Base-by-base conservation (phyloP, 352 stramenopile species). In the Phytophthora tubulina region DNA sequence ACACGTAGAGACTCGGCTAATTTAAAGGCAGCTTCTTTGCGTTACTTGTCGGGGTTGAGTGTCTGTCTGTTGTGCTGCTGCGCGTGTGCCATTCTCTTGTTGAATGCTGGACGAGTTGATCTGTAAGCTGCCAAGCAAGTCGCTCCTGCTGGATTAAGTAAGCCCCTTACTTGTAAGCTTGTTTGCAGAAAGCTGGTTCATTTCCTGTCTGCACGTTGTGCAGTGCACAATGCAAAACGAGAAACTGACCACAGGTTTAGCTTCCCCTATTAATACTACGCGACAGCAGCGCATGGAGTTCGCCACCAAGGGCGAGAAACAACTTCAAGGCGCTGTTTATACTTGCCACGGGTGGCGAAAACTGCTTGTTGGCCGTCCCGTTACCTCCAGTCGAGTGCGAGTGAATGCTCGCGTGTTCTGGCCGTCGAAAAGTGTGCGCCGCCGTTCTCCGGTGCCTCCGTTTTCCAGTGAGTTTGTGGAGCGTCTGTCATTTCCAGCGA, bases 1-100 rank as follows among this genome's bases (percentile, higher is more conserved):
- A 27, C 39, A 51, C 65, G 58, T 67, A 66, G 52, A 75, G 66
- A 70, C 30, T 64, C 44, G 38, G 72, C 67, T 79, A 73, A 73
- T 48, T 44, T 55, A 60, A 67, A 57, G 67, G 52, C 58, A 72
- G 66, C 59, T 68, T 78, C 59, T 72, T 72, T 71, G 60, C 71
- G 59, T 65, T 75, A 59, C 27, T 27, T 27, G 9, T n/a, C 6
- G 30, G 4, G 13, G 5, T 10, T n/a, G n/a, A 11, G 31, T 15
- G 46, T 53, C 21, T 32, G 14, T 45, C 32, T 61, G 21, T 33
- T 56, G 6, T 53, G 9, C 10, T 53, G 36, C n/a, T 36, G 48
- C 9, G 10, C 11, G 39, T 17, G 30, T 38, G 14, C 36, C 14
- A 3, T 44, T 5, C 38, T 45, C 7, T 45, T 59, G 27, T 53